phyloP scores from a whole-genome alignment of 345 rosid species.

The Raphanus sativus region DNA sequence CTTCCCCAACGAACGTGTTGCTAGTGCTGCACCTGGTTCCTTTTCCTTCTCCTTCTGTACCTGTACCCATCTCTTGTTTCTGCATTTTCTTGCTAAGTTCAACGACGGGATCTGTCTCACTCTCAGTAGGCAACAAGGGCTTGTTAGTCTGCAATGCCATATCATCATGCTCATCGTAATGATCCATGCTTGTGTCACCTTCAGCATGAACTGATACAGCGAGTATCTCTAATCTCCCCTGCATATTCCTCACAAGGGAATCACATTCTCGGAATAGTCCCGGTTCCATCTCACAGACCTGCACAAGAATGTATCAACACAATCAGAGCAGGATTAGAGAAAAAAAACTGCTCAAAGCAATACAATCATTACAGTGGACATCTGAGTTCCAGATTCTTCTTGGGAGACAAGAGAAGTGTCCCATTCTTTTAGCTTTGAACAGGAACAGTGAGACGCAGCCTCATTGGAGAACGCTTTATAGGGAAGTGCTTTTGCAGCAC shows the following conservation, averaged over 20 bases:
- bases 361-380: conserved; percentile 64
- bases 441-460: conserved; percentile 61
- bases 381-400: conserved; percentile 70
- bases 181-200: conserved; percentile 81
- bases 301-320: conserved; percentile 12
- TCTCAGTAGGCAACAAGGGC: conserved; percentile 36
- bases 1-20: conserved; percentile 68
- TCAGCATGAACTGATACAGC: conserved; percentile 86
- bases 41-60: conserved; percentile 51
- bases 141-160: conserved; percentile 33
- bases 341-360: not conserved
- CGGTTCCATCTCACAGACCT: conserved; percentile 90
- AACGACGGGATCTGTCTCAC: conserved; percentile 9
- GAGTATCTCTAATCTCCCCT: conserved; percentile 87
- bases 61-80: conserved; percentile 48
- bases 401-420: conserved; percentile 62
- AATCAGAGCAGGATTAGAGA: not conserved
- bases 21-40: conserved; percentile 86
- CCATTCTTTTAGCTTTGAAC: conserved; percentile 61
- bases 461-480: conserved; percentile 88
- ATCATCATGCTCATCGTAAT: conserved; percentile 71
- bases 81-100: conserved; percentile 57
- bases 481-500: conserved; percentile 97
- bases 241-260: conserved; percentile 68
- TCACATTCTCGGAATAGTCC: conserved; percentile 81